Evolutionary conservation across 2,329 filamentous ascomycete species (phyloP).

Genomic region (Calonectria honghensis): DNA sequence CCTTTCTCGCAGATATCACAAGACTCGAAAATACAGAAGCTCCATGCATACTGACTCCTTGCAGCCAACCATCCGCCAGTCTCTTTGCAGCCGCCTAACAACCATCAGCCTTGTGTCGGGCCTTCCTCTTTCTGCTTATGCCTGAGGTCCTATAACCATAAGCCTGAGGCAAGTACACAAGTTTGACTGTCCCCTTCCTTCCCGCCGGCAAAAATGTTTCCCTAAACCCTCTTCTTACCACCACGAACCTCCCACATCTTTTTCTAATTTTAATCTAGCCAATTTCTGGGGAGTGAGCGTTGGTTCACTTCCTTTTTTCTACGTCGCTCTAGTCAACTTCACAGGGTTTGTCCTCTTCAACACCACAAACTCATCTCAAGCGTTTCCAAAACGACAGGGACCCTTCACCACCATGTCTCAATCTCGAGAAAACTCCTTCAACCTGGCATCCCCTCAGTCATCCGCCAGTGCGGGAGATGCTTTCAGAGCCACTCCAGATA

Average conservation of each 20-base stretch:
- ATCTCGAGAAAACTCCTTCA: slow-evolving; percentile 63
- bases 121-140: slow-evolving; percentile 27
- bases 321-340: background rate
- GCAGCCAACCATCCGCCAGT: slow-evolving; percentile 5
- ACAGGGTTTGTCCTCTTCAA: background rate
- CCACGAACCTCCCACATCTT: background rate
- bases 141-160: background rate
- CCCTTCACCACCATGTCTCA: slow-evolving; percentile 62
- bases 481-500: slow-evolving; percentile 78
- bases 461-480: slow-evolving; percentile 73
- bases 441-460: slow-evolving; percentile 70
- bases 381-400: background rate
- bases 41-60: background rate
- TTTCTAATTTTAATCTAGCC: slow-evolving; percentile 10
- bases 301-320: background rate
- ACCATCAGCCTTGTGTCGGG: slow-evolving; percentile 11
- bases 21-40: background rate
- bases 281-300: background rate
- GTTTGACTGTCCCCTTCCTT: background rate
- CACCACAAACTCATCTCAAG: background rate
- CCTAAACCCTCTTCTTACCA: background rate
- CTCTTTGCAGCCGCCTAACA: slow-evolving; percentile 19
- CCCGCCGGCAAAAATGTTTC: background rate
- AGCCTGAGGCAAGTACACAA: slow-evolving; percentile 32
- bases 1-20: background rate